Percentiles rank a stretch among this genome's conserved stretches.
phyloP scores from a whole-genome alignment of 257 asterid species.

The Jacaranda copaia region DNA sequence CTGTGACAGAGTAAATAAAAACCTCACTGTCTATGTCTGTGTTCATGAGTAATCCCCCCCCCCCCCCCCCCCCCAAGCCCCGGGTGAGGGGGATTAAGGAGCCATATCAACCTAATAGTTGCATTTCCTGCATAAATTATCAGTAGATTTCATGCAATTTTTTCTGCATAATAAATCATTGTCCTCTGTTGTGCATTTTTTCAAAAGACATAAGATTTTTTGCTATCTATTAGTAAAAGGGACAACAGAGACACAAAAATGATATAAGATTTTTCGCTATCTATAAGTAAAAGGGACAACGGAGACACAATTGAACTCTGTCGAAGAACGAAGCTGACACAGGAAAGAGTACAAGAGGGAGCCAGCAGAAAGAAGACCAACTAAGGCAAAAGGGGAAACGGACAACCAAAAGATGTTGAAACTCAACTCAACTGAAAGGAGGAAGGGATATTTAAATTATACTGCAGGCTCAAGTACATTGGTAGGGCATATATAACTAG shows the following conservation, averaged over 20 bases:
- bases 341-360: background rate
- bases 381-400: background rate
- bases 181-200: background rate
- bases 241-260: slow-evolving; percentile 1
- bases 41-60: no score
- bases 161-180: slow-evolving; percentile 17
- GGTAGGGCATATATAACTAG: background rate
- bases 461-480: background rate
- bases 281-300: background rate
- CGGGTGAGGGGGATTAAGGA: no score
- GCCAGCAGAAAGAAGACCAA: slow-evolving; percentile 2
- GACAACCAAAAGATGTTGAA: slow-evolving; percentile 2
- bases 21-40: slow-evolving; percentile 3
- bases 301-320: slow-evolving; percentile 17
- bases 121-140: background rate
- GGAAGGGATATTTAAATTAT: background rate
- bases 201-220: background rate
- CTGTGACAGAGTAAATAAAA: slow-evolving; percentile 2
- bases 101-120: background rate
- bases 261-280: background rate
- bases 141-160: slow-evolving; percentile 18
- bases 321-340: slow-evolving; percentile 1
- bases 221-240: background rate
- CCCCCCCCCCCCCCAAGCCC: no score
- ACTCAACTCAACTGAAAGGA: slow-evolving; percentile 12